Conservation (phyloP, 2,329 filamentous ascomycete genomes). For the Aspergillus sp. region DNA sequence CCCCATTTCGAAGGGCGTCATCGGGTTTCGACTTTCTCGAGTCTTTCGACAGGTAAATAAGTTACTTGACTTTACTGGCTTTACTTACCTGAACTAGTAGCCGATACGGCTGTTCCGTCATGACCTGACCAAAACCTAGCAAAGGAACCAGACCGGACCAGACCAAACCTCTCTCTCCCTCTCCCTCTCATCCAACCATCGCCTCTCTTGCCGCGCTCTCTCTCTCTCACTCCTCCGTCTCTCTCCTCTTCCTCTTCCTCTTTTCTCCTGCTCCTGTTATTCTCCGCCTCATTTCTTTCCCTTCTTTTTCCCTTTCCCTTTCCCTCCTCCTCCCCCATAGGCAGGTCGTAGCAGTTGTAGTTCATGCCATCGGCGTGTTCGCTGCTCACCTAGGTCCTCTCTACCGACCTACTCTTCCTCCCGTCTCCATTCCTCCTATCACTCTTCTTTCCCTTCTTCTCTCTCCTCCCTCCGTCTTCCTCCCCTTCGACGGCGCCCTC, state of each 20-base stretch:
- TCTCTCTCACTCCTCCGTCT: constrained; percentile 23
- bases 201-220: constrained; percentile 4
- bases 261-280: constrained; percentile 20
- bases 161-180: neutral
- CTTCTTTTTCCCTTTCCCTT: constrained; percentile 14
- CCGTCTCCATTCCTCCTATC: constrained; percentile 16
- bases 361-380: constrained; percentile 17
- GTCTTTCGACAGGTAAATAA: too few relatives aligned
- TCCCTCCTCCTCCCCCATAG: constrained; percentile 16
- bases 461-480: constrained; percentile 22
- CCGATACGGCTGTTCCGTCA: neutral
- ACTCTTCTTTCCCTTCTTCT: constrained; percentile 22
- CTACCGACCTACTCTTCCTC: constrained; percentile 20
- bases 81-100: too few relatives aligned
- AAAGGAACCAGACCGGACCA: constrained; percentile 6
- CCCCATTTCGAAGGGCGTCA: neutral
- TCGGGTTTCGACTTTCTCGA: neutral
- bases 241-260: constrained; percentile 26
- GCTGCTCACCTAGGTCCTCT: constrained; percentile 12
- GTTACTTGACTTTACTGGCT: too few relatives aligned
- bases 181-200: constrained; percentile 12
- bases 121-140: constrained; percentile 4
- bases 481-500: constrained; percentile 18
- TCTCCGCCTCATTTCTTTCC: constrained; percentile 22
- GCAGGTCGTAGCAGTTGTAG: constrained; percentile 10